phyloP scores from a whole-genome alignment of 768 basidiomycete genomes.

The Podaxis carcinomalis region DNA sequence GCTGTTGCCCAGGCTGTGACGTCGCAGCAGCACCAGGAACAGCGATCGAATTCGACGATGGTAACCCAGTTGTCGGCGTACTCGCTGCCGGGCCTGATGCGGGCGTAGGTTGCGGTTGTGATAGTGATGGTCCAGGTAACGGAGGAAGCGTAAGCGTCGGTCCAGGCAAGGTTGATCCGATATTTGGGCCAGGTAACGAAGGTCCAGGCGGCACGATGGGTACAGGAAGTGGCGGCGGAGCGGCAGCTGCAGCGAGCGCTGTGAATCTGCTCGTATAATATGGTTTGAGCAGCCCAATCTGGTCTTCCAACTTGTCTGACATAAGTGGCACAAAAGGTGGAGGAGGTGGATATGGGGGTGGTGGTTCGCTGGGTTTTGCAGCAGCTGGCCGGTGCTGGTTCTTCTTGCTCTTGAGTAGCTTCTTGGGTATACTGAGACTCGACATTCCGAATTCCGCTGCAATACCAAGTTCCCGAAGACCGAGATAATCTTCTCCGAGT shows the following conservation, averaged over 20 bases:
- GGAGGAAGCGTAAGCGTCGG: slow-evolving; percentile 14
- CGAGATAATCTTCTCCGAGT: slow-evolving; percentile 91
- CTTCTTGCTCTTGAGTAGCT: slow-evolving; percentile 66
- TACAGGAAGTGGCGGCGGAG: slow-evolving; percentile 17
- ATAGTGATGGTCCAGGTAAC: slow-evolving; percentile 15
- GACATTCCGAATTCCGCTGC: slow-evolving; percentile 81
- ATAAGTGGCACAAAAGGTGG: slow-evolving; percentile 75
- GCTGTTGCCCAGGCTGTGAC: slow-evolving; percentile 13
- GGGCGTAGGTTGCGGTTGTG: slow-evolving; percentile 13
- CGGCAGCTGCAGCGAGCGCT: slow-evolving; percentile 27
- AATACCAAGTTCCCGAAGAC: slow-evolving; percentile 82
- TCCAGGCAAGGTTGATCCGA: background rate
- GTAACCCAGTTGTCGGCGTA: background rate
- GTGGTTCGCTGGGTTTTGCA: slow-evolving; percentile 66
- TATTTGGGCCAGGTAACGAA: slow-evolving; percentile 12
- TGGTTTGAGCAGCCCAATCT: slow-evolving; percentile 79
- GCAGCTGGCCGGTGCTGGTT: slow-evolving; percentile 36
- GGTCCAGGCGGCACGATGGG: slow-evolving; percentile 12
- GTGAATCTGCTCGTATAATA: slow-evolving; percentile 66
- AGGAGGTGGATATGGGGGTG: slow-evolving; percentile 81
- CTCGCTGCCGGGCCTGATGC: slow-evolving; percentile 5
- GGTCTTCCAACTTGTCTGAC: slow-evolving; percentile 59
- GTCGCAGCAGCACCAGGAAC: slow-evolving; percentile 15
- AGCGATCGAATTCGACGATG: slow-evolving; percentile 5
- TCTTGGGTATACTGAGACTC: slow-evolving; percentile 74